Percentiles rank a stretch among this genome's conserved stretches.
Conservation (phyloP, 148 eudicot genomes). For the Hydrangea macrophylla region DNA sequence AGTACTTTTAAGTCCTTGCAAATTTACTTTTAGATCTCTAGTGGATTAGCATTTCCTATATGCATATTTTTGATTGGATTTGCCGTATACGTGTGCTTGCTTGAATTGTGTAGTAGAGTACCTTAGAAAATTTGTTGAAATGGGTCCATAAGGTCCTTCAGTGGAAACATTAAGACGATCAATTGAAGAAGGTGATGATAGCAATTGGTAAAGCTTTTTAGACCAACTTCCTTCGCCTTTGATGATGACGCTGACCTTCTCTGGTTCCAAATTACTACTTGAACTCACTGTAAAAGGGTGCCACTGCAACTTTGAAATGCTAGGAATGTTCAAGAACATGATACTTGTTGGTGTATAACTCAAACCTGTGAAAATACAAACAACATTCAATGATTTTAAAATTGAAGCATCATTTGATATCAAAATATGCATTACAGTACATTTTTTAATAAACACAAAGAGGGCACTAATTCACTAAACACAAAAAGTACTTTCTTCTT, state of each 20-base stretch:
- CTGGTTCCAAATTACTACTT: slow-evolving; percentile 59
- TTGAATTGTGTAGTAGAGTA: too few relatives aligned
- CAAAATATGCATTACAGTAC: too few relatives aligned
- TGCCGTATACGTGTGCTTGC: too few relatives aligned
- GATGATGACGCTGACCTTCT: slow-evolving; percentile 68
- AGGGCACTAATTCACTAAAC: too few relatives aligned
- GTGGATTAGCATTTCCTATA: too few relatives aligned
- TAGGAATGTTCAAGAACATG: slow-evolving; percentile 66
- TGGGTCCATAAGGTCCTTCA: slow-evolving; percentile 96
- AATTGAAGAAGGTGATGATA: slow-evolving; percentile 43
- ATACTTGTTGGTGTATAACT: slow-evolving; percentile 74
- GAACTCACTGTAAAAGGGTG: slow-evolving; percentile 85
- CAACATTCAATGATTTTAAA: too few relatives aligned
- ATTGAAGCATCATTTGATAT: too few relatives aligned
- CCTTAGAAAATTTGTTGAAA: slow-evolving; percentile 69
- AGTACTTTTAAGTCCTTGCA: too few relatives aligned
- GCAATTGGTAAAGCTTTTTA: slow-evolving; percentile 46
- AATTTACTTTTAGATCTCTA: too few relatives aligned
- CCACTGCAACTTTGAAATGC: slow-evolving; percentile 89
- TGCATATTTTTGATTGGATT: too few relatives aligned
- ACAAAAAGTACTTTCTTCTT: too few relatives aligned
- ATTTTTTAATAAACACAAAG: too few relatives aligned
- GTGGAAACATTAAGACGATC: slow-evolving; percentile 64
- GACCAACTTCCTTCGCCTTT: slow-evolving; percentile 85
- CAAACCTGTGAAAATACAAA: slow-evolving; percentile 33